phyloP scores from a whole-genome alignment of 73 alveolate genomes.

The Paraurostyla sp. region DNA sequence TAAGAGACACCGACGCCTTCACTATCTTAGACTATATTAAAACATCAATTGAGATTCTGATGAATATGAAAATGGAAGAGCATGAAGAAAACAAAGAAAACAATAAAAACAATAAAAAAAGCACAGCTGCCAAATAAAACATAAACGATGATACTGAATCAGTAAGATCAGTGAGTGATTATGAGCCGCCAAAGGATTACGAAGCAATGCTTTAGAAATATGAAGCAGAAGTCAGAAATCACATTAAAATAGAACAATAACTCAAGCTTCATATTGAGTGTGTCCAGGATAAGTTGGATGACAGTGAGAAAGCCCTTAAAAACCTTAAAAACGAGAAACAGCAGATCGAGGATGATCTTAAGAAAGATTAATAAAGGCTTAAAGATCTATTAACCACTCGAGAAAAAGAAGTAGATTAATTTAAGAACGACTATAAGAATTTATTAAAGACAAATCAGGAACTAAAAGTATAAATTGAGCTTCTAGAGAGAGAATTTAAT shows the following conservation, averaged over 20 bases:
- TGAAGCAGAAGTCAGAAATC: conserved; percentile 84
- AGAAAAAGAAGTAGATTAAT: conserved; percentile 44
- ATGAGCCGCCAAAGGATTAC: conserved; percentile 76
- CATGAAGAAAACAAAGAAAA: not conserved
- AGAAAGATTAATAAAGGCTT: not conserved
- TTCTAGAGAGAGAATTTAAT: not conserved
- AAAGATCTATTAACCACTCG: conserved; percentile 14
- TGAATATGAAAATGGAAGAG: conserved; percentile 66
- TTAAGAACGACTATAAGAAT: not conserved
- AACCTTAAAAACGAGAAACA: not conserved
- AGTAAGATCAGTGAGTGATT: not conserved
- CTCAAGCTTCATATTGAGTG: conserved; percentile 80
- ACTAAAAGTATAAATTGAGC: not conserved
- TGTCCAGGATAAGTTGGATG: conserved; percentile 74
- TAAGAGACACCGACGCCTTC: conserved; percentile 32
- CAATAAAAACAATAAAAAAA: not conserved
- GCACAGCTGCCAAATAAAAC: not conserved
- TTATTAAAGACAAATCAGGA: not conserved
- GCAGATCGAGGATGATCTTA: conserved; percentile 1
- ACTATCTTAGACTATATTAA: conserved; percentile 48
- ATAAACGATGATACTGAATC: not conserved
- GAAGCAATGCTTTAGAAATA: conserved; percentile 76
- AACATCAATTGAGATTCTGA: conserved; percentile 58
- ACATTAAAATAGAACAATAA: conserved; percentile 80
- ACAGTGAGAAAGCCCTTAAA: conserved; percentile 25